phyloP scores from a whole-genome alignment of 1,139 yeast genomes.

The Yamadazyma sp. region DNA sequence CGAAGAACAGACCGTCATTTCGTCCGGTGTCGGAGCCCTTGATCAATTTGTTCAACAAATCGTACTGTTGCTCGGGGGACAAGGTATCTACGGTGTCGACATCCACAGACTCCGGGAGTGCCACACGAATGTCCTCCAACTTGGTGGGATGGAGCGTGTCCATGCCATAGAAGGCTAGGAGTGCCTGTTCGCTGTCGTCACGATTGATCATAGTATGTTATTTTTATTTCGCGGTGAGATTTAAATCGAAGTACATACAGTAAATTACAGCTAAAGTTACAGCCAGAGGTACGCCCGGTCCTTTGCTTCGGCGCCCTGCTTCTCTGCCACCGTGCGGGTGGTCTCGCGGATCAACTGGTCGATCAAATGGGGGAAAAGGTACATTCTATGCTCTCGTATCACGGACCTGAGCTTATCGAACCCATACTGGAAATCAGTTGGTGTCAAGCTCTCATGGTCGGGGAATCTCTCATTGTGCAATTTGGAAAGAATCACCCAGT shows the following conservation, averaged over 20 bases:
- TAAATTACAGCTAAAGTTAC: background rate
- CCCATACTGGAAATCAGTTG: slow-evolving; percentile 34
- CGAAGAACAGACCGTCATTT: slow-evolving; percentile 11
- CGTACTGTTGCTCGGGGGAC: slow-evolving; percentile 30
- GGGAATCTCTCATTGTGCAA: slow-evolving; percentile 13
- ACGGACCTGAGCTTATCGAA: slow-evolving; percentile 35
- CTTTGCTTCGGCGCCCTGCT: slow-evolving; percentile 1
- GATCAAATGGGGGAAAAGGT: slow-evolving; percentile 23
- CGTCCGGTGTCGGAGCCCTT: slow-evolving; percentile 11
- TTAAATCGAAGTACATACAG: too few relatives aligned
- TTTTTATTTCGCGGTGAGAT: background rate
- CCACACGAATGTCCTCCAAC: slow-evolving; percentile 22
- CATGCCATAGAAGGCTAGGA: slow-evolving; percentile 26
- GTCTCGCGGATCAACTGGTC: slow-evolving; percentile 19
- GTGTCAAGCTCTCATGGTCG: slow-evolving; percentile 22
- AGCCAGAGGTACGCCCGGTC: slow-evolving; percentile 12
- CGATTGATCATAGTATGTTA: slow-evolving; percentile 24
- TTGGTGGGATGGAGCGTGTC: slow-evolving; percentile 24
- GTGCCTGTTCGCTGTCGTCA: slow-evolving; percentile 21
- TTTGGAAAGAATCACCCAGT: slow-evolving; percentile 46
- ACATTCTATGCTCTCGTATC: slow-evolving; percentile 29
- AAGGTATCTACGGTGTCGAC: slow-evolving; percentile 24
- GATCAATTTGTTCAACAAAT: slow-evolving; percentile 26
- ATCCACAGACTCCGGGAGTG: slow-evolving; percentile 20
- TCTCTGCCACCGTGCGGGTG: background rate